phyloP scores from a whole-genome alignment of 495 filamentous ascomycete species.

The Tirmania nivea region DNA sequence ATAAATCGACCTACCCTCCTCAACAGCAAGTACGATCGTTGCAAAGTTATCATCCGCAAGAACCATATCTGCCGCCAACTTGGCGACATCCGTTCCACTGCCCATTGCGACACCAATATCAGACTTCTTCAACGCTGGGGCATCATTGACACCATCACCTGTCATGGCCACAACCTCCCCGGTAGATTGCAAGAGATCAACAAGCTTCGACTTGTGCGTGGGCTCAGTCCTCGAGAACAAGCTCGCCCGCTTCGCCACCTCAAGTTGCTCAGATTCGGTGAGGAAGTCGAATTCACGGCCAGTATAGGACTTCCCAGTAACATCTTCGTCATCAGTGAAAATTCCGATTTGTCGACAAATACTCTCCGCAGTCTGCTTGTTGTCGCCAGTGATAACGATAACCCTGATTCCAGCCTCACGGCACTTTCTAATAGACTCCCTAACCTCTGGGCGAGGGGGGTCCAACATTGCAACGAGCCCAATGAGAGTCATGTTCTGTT shows the following conservation, averaged over 20 bases:
- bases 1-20: constrained; percentile 95
- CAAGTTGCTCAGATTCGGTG: constrained; percentile 52
- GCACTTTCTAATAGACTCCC: constrained; percentile 66
- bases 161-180: constrained; percentile 99
- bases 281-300: constrained; percentile 85
- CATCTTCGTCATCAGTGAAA: constrained; percentile 61
- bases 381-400: constrained; percentile 95
- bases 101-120: constrained; percentile 99
- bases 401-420: constrained; percentile 86
- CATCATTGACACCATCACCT: constrained; percentile 97
- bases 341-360: constrained; percentile 95
- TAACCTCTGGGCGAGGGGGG: constrained; percentile 87
- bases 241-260: constrained; percentile 64
- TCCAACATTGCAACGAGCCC: constrained; percentile 95
- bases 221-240: constrained; percentile 97
- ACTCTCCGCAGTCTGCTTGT: constrained; percentile 88
- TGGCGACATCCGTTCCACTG: constrained; percentile 91
- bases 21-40: constrained; percentile 86
- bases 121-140: constrained; percentile 91
- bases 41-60: constrained; percentile 98
- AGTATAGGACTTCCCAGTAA: constrained; percentile 82
- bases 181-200: constrained; percentile 81
- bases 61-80: constrained; percentile 95
- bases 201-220: constrained; percentile 80
- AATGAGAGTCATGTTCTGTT: constrained; percentile 82